These are phyloP conservation scores for Phialemonium atrogriseum DNA, from an alignment of 2,329 filamentous ascomycete species.

Conservation along the genomic window DNA sequence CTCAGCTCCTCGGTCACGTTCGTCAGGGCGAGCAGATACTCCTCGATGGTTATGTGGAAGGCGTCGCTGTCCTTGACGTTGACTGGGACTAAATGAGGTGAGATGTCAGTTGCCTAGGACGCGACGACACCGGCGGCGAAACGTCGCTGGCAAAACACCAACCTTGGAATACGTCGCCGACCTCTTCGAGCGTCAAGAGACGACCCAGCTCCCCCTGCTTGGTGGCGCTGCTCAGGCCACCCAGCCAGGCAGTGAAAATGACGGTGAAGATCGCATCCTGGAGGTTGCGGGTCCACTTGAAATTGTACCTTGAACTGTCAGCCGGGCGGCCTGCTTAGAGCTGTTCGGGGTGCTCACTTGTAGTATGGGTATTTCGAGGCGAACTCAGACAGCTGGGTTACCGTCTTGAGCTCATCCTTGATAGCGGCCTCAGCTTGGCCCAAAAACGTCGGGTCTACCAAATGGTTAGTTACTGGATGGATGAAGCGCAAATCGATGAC, in stretches of 20 bases:
- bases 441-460: slow-evolving; percentile 59
- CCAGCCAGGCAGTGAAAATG: slow-evolving; percentile 64
- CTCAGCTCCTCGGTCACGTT: slow-evolving; percentile 83
- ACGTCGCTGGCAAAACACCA: slow-evolving; percentile 21
- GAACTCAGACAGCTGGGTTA: slow-evolving; percentile 60
- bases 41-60: slow-evolving; percentile 95
- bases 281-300: slow-evolving; percentile 73
- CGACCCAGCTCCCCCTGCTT: slow-evolving; percentile 48
- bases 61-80: slow-evolving; percentile 84
- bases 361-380: slow-evolving; percentile 91
- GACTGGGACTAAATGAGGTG: slow-evolving; percentile 58
- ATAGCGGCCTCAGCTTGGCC: slow-evolving; percentile 64
- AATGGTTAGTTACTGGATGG: slow-evolving; percentile 6
- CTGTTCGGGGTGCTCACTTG: slow-evolving; percentile 49
- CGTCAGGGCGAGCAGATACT: slow-evolving; percentile 86
- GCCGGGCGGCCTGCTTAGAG: background rate
- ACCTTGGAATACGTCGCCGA: slow-evolving; percentile 72
- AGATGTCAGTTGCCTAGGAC: background rate
- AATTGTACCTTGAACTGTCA: slow-evolving; percentile 54
- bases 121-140: background rate
- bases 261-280: slow-evolving; percentile 64
- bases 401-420: slow-evolving; percentile 60
- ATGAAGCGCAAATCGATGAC: slow-evolving; percentile 1
- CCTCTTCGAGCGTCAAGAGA: slow-evolving; percentile 80
- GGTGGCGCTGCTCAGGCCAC: slow-evolving; percentile 55